Evolutionary conservation across 1,284 basidiomycete species (phyloP).

Genomic region (Ustilago hordei): DNA sequence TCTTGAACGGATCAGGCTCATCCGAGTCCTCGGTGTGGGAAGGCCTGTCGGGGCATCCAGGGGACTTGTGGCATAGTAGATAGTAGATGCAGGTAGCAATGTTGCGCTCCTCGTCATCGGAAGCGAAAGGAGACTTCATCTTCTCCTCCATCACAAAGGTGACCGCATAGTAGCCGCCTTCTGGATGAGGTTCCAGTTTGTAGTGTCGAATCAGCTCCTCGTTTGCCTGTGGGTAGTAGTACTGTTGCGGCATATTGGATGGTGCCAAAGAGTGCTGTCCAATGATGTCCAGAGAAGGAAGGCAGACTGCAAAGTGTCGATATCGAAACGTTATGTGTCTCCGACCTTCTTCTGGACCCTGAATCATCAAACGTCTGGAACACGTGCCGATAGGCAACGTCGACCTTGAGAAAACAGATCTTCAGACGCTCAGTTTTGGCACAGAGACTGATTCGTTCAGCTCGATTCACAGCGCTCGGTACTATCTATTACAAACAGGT

Average conservation of each 20-base stretch:
- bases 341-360: conserved; percentile 4
- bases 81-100: conserved; percentile 55
- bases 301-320: not conserved
- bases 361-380: not conserved
- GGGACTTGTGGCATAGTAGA: conserved; percentile 42
- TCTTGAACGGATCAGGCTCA: conserved; percentile 36
- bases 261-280: not conserved
- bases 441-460: not conserved
- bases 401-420: too few relatives aligned
- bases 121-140: conserved; percentile 44
- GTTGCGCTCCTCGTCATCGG: conserved; percentile 29
- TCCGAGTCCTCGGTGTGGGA: not conserved
- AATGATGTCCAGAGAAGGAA: not conserved
- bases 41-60: conserved; percentile 25
- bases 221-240: conserved; percentile 45
- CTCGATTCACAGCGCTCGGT: not conserved
- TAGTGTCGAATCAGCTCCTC: conserved; percentile 42
- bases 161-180: conserved; percentile 51
- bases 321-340: not conserved
- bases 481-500: not conserved
- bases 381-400: too few relatives aligned
- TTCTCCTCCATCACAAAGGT: conserved; percentile 36
- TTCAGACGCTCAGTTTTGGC: not conserved
- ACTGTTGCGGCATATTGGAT: conserved; percentile 18
- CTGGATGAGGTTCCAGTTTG: conserved; percentile 52